phyloP scores from a whole-genome alignment of 2,329 filamentous ascomycete species.

The Xylaria sp. region DNA sequence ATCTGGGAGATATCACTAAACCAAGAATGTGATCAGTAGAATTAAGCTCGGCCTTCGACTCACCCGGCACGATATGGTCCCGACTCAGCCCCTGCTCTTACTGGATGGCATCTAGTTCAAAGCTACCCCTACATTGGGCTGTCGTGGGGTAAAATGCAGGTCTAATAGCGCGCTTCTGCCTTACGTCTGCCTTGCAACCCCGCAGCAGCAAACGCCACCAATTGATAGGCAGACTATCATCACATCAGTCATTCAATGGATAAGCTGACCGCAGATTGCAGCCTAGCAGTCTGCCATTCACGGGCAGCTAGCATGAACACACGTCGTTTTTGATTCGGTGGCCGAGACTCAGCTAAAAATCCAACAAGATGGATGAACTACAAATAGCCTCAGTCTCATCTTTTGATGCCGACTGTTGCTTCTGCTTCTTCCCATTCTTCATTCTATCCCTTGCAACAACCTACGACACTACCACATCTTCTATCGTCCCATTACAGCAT shows the following conservation, averaged over 20 bases:
- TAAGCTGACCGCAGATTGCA: neutral
- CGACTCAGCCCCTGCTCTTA: neutral
- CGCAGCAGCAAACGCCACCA: neutral
- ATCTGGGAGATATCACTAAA: too few relatives aligned
- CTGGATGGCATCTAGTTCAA: neutral
- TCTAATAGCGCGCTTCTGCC: constrained; percentile 9
- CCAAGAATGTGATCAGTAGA: neutral
- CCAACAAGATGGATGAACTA: constrained; percentile 6
- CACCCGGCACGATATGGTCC: neutral
- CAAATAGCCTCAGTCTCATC: constrained; percentile 8
- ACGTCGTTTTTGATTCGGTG: neutral
- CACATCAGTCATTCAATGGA: neutral
- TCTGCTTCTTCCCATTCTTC: neutral
- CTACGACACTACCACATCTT: neutral
- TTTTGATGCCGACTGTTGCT: neutral
- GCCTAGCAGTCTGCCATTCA: neutral
- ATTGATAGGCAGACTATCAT: neutral
- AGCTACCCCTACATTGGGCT: neutral
- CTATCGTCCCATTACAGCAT: neutral
- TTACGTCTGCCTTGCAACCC: constrained; percentile 6
- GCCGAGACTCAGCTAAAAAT: neutral
- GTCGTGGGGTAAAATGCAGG: neutral
- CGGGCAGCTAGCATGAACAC: too few relatives aligned
- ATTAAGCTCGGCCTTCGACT: neutral
- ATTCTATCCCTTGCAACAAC: too few relatives aligned